phyloP scores from a whole-genome alignment of 257 asterid genomes.

The Catharanthus roseus region DNA sequence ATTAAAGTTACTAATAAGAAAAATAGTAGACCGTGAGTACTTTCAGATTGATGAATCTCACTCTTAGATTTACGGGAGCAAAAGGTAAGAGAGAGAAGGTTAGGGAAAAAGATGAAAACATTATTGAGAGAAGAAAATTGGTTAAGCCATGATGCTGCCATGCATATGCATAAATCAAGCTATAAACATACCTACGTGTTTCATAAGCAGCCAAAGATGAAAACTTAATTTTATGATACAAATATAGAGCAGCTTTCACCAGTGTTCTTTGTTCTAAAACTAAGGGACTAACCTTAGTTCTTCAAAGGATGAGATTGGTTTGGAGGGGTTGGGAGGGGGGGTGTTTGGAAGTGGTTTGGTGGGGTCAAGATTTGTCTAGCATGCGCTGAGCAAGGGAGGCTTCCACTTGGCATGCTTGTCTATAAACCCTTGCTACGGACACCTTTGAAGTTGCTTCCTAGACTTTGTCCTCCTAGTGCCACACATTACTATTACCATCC shows the following conservation, averaged over 20 bases:
- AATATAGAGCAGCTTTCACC: no score
- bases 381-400: conserved; percentile 32
- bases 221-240: no score
- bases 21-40: no score
- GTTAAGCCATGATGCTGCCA: not conserved
- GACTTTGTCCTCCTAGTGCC: conserved; percentile 20
- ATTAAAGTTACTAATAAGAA: no score
- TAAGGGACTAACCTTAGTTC: no score
- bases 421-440: conserved; percentile 8
- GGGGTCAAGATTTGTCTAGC: conserved; percentile 36
- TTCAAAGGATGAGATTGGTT: no score
- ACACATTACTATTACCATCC: conserved; percentile 4
- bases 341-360: conserved; percentile 19
- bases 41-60: no score
- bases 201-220: not conserved
- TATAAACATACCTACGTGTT: no score
- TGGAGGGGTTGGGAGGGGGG: no score
- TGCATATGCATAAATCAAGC: not conserved
- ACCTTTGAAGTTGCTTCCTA: not conserved
- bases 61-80: no score
- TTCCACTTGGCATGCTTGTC: conserved; percentile 38
- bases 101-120: not conserved
- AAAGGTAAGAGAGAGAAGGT: not conserved
- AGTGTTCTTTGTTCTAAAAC: no score
- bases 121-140: not conserved